Conservation (phyloP, 352 stramenopile species). For the Proteromonas lacertae region DNA sequence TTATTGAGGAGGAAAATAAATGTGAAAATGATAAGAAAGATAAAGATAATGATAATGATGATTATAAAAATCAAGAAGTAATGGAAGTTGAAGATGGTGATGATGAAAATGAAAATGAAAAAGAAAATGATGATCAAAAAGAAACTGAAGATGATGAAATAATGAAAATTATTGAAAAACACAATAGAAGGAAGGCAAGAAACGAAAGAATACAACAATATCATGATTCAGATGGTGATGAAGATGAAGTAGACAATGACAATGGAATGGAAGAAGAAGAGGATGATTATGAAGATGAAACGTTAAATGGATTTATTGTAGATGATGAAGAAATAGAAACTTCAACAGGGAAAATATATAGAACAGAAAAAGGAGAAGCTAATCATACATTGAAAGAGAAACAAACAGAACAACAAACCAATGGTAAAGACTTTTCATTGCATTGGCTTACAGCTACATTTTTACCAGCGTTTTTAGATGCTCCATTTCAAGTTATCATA, state of each 20-base stretch:
- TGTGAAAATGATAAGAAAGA: constrained; percentile 6
- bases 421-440: too few species aligned
- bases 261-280: neutral
- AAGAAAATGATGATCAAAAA: neutral
- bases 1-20: neutral
- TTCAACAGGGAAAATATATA: constrained; percentile 40
- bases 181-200: neutral
- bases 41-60: constrained; percentile 2
- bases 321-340: constrained; percentile 13
- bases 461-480: too few species aligned
- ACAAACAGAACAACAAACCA: too few species aligned
- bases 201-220: neutral
- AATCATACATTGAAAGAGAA: too few species aligned
- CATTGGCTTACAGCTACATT: too few species aligned
- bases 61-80: constrained; percentile 1
- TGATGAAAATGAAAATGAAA: constrained; percentile 1
- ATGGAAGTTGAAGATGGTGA: constrained; percentile 1
- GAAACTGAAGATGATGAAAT: constrained; percentile 6
- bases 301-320: constrained; percentile 10
- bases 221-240: too few species aligned
- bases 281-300: neutral
- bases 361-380: too few species aligned
- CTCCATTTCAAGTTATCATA: too few species aligned
- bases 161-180: constrained; percentile 8
- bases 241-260: neutral